Evolutionary conservation across 306 rosid species (phyloP).

Genomic region (Oemleria cerasiformis): DNA sequence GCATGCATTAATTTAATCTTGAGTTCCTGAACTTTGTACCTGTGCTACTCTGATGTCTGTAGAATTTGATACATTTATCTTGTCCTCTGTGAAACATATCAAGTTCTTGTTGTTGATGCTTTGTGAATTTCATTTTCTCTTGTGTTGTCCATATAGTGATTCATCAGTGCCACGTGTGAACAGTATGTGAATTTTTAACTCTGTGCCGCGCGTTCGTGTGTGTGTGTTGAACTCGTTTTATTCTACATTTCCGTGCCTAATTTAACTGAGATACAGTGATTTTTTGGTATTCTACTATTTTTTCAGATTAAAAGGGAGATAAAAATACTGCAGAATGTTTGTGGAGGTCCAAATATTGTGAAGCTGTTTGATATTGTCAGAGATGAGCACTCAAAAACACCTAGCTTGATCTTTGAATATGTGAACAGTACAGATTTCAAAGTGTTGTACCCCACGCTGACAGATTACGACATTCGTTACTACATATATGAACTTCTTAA

Average conservation of each 20-base stretch:
- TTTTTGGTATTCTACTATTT: neutral
- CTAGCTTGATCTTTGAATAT: conserved; percentile 44
- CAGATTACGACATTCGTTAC: conserved; percentile 49
- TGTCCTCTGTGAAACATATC: no score
- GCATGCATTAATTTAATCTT: no score
- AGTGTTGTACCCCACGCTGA: conserved; percentile 38
- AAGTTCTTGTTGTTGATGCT: no score
- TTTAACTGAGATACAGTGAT: neutral
- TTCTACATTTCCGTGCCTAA: neutral
- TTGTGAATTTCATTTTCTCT: no score
- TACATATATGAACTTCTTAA: conserved; percentile 45
- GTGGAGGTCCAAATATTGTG: conserved; percentile 45
- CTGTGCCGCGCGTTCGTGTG: no score
- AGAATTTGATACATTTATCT: no score
- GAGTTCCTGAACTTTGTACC: no score
- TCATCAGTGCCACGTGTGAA: no score
- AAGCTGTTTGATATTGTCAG: conserved; percentile 44
- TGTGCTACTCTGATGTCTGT: no score
- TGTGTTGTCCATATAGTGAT: no score
- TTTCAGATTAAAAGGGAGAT: conserved; percentile 48
- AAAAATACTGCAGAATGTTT: conserved; percentile 48
- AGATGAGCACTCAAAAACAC: conserved; percentile 44
- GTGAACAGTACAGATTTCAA: conserved; percentile 50
- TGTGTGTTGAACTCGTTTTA: neutral
- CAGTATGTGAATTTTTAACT: no score